Evolutionary conservation across 108 stramenopile genomes (phyloP), one percentile per base, ranked within the genome.

Genomic region (Stephanodiscus triporus): DNA sequence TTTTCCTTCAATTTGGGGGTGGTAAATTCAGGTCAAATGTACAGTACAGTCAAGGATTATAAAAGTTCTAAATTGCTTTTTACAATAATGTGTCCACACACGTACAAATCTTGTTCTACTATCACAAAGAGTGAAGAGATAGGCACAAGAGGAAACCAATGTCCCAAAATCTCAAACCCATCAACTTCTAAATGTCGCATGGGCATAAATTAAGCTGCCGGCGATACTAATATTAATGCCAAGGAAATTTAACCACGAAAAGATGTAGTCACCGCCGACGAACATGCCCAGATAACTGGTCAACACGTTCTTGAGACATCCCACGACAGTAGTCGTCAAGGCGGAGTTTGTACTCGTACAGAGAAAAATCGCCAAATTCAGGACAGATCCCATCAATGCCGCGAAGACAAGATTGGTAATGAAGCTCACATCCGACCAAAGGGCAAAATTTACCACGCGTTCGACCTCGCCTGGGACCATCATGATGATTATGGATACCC

Each of bases 351-450:
- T 74, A 23, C 71, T 69, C n/a, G 89, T 89, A 65, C 89, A 89
- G 38, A 87, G 29, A 72, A 89, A 87, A 17, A 89, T 89, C 23
- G 89, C 88, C 80, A 89, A 78, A 38, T 89, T 85, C 43, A 89
- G 68, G 17, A 89, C 86, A 16, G 68, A 67, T 27, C 89, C 88
- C 68, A 85, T 64, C 38, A 72, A 54, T 27, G 60, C 51, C 9
- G 84, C 74, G 51, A 78, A 75, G 0, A 74, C 65, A 8, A 82
- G 65, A 43, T 73, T 67, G 40, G 66, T 53, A 24, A 78, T 11
- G 34, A 85, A 80, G 49, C 67, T 57, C 17, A 65, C 27, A 56
- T 84, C 73, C 43, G 49, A 27, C 72, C 68, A 54, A 13, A 79
- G 43, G 4, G 20, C 37, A 13, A 79, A 75, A 17, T 62, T 50